Evolutionary conservation across 2,329 filamentous ascomycete genomes (phyloP).

Genomic region (Aspergillus costaricaensis): DNA sequence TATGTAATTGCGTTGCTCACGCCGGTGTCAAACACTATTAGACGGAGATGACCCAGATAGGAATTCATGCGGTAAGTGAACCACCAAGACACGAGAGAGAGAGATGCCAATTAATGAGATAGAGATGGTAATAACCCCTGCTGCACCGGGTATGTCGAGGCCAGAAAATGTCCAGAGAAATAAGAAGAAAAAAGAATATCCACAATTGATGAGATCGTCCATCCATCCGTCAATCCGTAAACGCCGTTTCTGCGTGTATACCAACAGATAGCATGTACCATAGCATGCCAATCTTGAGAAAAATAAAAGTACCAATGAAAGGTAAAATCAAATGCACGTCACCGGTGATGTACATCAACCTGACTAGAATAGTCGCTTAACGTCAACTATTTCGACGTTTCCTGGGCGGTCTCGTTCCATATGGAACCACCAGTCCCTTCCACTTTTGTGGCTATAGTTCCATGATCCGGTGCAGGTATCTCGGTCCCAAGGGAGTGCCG

Average conservation of each 20-base stretch:
- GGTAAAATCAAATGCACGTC: neutral
- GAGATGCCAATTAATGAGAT: neutral
- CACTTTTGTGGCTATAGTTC: constrained; percentile 43
- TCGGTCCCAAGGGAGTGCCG: constrained; percentile 41
- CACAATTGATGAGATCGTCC: constrained; percentile 1
- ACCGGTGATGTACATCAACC: neutral
- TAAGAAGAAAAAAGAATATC: neutral
- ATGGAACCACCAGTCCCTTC: constrained; percentile 49
- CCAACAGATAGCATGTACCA: neutral
- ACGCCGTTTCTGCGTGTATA: constrained; percentile 7
- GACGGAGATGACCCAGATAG: neutral
- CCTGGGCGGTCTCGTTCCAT: constrained; percentile 45
- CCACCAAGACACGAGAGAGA: neutral
- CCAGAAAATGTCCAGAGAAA: neutral
- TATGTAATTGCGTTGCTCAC: neutral
- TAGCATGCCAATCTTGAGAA: neutral
- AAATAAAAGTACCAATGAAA: neutral
- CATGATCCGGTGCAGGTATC: constrained; percentile 48
- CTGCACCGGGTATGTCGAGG: neutral
- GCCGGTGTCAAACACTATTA: neutral
- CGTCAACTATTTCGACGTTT: constrained; percentile 34
- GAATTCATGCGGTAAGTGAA: neutral
- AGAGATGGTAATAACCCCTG: neutral
- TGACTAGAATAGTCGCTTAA: constrained; percentile 38
- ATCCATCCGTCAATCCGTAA: constrained; percentile 4